Evolutionary conservation across 2,329 filamentous ascomycete genomes (phyloP), one percentile per base, ranked within the genome.

Genomic region (Colletotrichum tofieldiae): DNA sequence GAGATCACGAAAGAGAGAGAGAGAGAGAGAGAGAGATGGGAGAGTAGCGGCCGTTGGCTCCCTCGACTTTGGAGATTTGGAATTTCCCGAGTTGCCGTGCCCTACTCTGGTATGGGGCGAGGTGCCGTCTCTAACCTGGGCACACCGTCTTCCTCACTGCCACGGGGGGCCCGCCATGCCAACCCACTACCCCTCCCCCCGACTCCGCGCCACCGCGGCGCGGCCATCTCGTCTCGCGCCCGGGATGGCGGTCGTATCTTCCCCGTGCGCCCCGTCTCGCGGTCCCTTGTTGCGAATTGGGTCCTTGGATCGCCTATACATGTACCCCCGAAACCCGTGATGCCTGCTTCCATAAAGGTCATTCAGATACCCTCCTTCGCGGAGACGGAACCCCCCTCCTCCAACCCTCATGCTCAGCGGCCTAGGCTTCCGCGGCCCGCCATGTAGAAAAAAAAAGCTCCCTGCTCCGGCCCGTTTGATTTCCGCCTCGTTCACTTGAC

Each of bases 401-500:
- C 14, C 23, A 26, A 26, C 23, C 23, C 23, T 26, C 23, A 26
- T 26, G 23, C 23, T 26, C 23, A 26, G 23, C 23, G 23, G 23
- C 23, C 23, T 26, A 26, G 1, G 23, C 23, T 26, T 26, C 23
- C 23, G 23, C 23, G 23, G 9, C 51, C 14, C 29, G 29, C 51
- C 18, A 37, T 12, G 52, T 37, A 8, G 11, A 37, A 16, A 14
- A 14, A 29, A 29, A 16, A 8, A 1, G 23, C 23, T 26, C 23
- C 23, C 23, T 26, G 23, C 23, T 26, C 23, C 23, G 23, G 23
- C 23, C 23, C 23, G 23, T 26, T 56, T 18, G 9, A 35, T 23
- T 6, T 23, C 37, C 26, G 3, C 37, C 41, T 35, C 23, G 55
- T 26, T 76, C 79, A 97, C 83, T 95, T 96, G 60, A 98, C 90